Percentiles rank a stretch among this genome's conserved stretches.
phyloP scores from a whole-genome alignment of 73 alveolate species.

The Paramecium biaurelia region DNA sequence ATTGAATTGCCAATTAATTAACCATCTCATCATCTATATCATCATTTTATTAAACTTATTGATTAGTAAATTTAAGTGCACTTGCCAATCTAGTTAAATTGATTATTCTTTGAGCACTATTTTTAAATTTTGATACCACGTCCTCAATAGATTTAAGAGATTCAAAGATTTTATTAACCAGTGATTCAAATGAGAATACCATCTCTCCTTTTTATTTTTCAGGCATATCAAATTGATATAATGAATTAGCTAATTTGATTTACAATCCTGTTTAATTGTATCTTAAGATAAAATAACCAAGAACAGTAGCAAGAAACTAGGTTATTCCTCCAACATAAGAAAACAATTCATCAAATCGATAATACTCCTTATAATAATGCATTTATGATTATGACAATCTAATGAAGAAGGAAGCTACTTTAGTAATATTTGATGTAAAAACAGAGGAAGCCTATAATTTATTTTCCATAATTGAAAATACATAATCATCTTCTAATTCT shows the following conservation, averaged over 20 bases:
- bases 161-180: not conserved
- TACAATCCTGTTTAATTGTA: not conserved
- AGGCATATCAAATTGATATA: not conserved
- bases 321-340: not conserved
- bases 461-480: not conserved
- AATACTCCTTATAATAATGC: not conserved
- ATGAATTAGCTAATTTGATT: not conserved
- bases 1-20: not conserved
- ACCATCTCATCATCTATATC: not conserved
- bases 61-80: not conserved
- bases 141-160: not conserved
- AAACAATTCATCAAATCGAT: not conserved
- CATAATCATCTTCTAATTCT: not conserved
- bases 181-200: not conserved
- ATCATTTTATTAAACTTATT: not conserved
- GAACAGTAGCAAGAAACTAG: not conserved
- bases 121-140: not conserved
- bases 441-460: not conserved
- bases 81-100: not conserved
- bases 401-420: not conserved
- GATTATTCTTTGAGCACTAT: not conserved
- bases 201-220: not conserved
- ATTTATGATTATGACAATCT: not conserved
- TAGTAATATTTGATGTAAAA: not conserved
- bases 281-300: not conserved